Percentiles rank a stretch among this genome's conserved stretches.
phyloP scores from a whole-genome alignment of 176 grass and related monocot genomes.

The Eremochloa ophiuroides region DNA sequence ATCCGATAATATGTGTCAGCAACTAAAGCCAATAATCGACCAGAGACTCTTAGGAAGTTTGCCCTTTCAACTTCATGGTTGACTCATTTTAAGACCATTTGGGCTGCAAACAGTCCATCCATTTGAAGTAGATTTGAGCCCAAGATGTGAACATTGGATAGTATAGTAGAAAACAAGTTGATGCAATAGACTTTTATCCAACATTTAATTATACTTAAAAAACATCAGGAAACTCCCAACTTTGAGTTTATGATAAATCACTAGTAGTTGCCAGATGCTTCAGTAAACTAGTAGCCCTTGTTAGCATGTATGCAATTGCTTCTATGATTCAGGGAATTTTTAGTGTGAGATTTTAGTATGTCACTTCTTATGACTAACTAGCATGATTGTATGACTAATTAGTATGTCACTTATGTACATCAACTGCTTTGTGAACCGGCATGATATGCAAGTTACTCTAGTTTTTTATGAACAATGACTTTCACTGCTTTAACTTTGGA shows the following conservation, averaged over 20 bases:
- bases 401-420: not conserved
- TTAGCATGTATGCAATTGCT: not conserved
- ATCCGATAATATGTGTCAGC: not conserved
- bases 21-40: not conserved
- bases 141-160: not conserved
- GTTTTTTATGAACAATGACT: constrained; percentile 6
- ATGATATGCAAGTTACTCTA: not conserved
- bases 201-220: not conserved
- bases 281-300: not conserved
- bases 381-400: constrained; percentile 4
- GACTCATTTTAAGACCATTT: not conserved
- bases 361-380: not conserved
- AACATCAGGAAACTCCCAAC: not conserved
- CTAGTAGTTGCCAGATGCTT: not conserved
- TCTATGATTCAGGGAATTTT: not conserved
- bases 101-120: not conserved
- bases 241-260: constrained; percentile 11
- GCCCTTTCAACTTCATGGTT: not conserved
- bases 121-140: not conserved
- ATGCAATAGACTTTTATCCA: not conserved
- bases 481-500: not conserved
- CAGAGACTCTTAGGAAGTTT: not conserved
- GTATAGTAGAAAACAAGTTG: not conserved
- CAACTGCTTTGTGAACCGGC: not conserved
- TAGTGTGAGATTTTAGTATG: not conserved